phyloP scores from a whole-genome alignment of 495 filamentous ascomycete genomes.

The Daldinia vernicosa region DNA sequence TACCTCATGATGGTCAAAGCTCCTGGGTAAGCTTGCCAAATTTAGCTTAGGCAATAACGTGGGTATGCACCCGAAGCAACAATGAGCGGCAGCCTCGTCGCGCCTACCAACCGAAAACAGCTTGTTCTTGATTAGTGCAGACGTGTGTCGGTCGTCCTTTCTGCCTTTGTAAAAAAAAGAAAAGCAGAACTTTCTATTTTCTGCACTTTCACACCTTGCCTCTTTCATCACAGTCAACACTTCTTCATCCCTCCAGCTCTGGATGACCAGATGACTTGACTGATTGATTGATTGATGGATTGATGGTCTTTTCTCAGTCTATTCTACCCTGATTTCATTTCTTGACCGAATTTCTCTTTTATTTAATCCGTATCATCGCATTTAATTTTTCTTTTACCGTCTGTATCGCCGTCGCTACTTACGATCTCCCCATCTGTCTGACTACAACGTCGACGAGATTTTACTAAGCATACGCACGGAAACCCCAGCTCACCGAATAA shows the following conservation, averaged over 20 bases:
- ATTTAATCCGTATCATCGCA: constrained; percentile 14
- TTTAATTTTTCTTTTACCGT: constrained; percentile 21
- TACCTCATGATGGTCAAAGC: background rate
- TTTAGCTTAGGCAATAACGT: background rate
- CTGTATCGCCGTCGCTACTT: constrained; percentile 5
- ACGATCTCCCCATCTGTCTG: constrained; percentile 8
- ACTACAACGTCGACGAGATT: background rate
- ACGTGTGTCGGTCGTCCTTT: background rate
- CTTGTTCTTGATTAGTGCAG: constrained; percentile 12
- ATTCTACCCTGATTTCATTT: constrained; percentile 17
- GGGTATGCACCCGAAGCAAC: constrained; percentile 1
- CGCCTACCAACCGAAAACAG: constrained; percentile 43
- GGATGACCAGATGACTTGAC: constrained; percentile 4
- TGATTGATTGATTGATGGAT: constrained; percentile 18
- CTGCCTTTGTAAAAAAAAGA: constrained; percentile 20
- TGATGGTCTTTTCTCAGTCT: constrained; percentile 4
- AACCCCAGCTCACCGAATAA: background rate
- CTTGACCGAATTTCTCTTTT: constrained; percentile 21
- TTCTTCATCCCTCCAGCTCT: background rate
- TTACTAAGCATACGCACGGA: background rate
- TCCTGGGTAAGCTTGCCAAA: background rate
- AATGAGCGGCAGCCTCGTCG: constrained; percentile 32
- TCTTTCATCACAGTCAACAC: constrained; percentile 24
- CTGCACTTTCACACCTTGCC: constrained; percentile 12
- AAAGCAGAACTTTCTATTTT: constrained; percentile 13